phyloP scores from a whole-genome alignment of 2,329 filamentous ascomycete genomes.

The Talaromyces albobiverticillius region DNA sequence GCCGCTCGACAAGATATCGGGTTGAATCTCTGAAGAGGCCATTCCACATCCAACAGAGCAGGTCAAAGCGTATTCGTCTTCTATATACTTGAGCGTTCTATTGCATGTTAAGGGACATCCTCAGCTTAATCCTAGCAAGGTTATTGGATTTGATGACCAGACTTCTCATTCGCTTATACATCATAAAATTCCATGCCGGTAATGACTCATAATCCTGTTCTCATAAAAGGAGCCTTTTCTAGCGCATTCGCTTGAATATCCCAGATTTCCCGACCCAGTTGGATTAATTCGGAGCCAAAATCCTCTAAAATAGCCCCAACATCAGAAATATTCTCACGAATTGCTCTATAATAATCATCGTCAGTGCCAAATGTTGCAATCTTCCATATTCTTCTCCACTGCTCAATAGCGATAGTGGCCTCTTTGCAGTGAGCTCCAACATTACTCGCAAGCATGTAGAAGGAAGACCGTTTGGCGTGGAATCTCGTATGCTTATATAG shows the following conservation, averaged over 20 bases:
- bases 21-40: slow-evolving; percentile 3
- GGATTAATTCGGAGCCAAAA: slow-evolving; percentile 35
- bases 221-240: slow-evolving; percentile 7
- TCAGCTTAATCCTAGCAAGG: too few species aligned
- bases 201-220: too few species aligned
- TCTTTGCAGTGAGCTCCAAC: slow-evolving; percentile 32
- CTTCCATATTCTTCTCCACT: slow-evolving; percentile 28
- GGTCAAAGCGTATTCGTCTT: slow-evolving; percentile 1
- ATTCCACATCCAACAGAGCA: not conserved
- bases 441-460: slow-evolving; percentile 52
- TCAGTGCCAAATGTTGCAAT: slow-evolving; percentile 36
- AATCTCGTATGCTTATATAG: too few species aligned
- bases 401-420: slow-evolving; percentile 34
- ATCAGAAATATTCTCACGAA: slow-evolving; percentile 10
- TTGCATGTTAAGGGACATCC: too few species aligned
- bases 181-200: too few species aligned
- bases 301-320: slow-evolving; percentile 30
- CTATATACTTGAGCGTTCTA: slow-evolving; percentile 11
- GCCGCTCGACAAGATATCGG: not conserved
- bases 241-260: slow-evolving; percentile 15
- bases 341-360: not conserved
- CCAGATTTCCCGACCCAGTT: slow-evolving; percentile 34
- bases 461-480: slow-evolving; percentile 48
- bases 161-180: too few species aligned
- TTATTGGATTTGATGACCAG: too few species aligned